These are phyloP conservation scores for Cyclotella kingstonii DNA, from an alignment of 108 stramenopile species.

Conservation along the genomic window DNA sequence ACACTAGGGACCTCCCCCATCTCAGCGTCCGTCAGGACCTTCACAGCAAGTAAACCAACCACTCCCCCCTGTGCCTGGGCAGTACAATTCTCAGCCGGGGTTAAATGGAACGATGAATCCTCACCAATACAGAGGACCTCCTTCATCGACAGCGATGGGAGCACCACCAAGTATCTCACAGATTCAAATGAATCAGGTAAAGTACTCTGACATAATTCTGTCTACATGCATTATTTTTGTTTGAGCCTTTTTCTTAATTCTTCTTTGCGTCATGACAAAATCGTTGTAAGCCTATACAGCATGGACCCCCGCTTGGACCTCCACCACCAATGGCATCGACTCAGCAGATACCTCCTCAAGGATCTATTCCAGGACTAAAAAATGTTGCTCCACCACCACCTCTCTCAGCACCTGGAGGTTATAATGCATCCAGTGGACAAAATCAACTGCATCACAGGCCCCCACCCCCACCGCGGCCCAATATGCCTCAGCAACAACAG, in stretches of 20 bases:
- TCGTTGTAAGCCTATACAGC: too few relatives aligned
- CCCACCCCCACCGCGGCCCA: conserved; percentile 10
- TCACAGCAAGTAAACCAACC: conserved; percentile 26
- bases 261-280: not conserved
- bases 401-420: conserved; percentile 17
- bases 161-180: conserved; percentile 34
- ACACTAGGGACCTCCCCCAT: conserved; percentile 1
- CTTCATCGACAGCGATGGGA: conserved; percentile 7
- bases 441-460: conserved; percentile 4
- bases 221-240: not conserved
- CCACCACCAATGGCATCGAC: not conserved
- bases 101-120: not conserved
- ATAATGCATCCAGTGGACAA: not conserved
- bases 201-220: not conserved
- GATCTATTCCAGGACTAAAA: conserved; percentile 17
- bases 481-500: conserved; percentile 8
- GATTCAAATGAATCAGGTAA: conserved; percentile 6
- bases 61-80: conserved; percentile 17
- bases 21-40: conserved; percentile 27
- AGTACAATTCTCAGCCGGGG: conserved; percentile 24
- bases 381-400: conserved; percentile 21
- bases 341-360: conserved; percentile 12
- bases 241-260: not conserved
- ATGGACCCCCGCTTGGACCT: too few relatives aligned
- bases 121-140: conserved; percentile 7